Conservation (phyloP, 805 yeast genomes). For the Kodamaea jinghongensis region DNA sequence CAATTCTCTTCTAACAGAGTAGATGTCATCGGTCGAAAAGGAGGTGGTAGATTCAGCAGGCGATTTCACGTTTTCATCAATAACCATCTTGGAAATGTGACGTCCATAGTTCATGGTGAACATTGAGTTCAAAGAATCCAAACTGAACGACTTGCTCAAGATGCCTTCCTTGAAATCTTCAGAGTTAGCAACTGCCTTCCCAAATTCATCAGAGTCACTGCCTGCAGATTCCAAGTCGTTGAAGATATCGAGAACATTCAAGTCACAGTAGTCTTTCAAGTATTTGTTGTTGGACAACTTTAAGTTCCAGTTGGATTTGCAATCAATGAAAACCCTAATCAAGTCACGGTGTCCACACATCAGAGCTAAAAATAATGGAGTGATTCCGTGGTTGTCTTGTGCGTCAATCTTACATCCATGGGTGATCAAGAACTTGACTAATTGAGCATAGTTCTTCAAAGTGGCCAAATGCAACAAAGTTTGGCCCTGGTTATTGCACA, state of each 20-base stretch:
- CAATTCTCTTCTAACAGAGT: conserved; percentile 11
- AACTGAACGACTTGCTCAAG: conserved; percentile 30
- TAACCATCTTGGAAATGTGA: conserved; percentile 42
- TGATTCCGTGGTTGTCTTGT: conserved; percentile 75
- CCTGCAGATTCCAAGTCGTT: conserved; percentile 20
- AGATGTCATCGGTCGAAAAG: conserved; percentile 7
- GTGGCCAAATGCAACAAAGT: conserved; percentile 85
- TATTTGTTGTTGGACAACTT: conserved; percentile 50
- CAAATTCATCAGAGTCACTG: conserved; percentile 11
- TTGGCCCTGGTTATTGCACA: conserved; percentile 82
- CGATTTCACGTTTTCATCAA: conserved; percentile 14
- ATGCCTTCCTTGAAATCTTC: conserved; percentile 14
- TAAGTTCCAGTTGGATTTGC: conserved; percentile 57
- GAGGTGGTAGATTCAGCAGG: conserved; percentile 3
- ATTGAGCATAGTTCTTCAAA: conserved; percentile 62
- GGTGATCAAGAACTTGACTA: conserved; percentile 63
- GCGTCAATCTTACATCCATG: conserved; percentile 66
- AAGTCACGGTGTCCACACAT: conserved; percentile 68
- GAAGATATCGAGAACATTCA: conserved; percentile 44
- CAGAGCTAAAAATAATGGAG: conserved; percentile 87
- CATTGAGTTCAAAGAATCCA: conserved; percentile 41
- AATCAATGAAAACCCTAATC: conserved; percentile 57
- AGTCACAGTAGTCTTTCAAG: conserved; percentile 43
- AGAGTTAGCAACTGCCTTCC: conserved; percentile 3
- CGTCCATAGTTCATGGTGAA: conserved; percentile 37